A percentile compares a stretch with the other conserved stretches of the same genome.
Evolutionary conservation across 306 rosid genomes (phyloP).

Genomic region (Dryas drummondii): DNA sequence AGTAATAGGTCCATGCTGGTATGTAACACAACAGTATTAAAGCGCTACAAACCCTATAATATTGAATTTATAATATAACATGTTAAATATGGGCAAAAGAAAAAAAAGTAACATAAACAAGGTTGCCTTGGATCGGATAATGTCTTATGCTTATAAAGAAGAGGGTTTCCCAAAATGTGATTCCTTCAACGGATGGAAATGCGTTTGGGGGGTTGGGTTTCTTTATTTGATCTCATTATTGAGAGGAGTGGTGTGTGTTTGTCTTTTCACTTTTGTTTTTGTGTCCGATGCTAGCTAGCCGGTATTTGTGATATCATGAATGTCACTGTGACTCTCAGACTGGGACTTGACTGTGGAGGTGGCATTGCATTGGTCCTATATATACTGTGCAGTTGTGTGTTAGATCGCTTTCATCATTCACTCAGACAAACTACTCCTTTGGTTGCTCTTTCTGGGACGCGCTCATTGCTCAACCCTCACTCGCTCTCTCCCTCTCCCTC

Average conservation of each 20-base stretch:
- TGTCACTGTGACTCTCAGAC: conserved; percentile 37
- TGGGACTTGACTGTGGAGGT: conserved; percentile 34
- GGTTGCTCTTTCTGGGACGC: conserved; percentile 52
- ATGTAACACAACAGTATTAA: too few relatives aligned
- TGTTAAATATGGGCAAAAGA: conserved; percentile 9
- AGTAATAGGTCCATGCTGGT: too few relatives aligned
- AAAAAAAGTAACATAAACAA: conserved; percentile 14
- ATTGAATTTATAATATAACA: too few relatives aligned
- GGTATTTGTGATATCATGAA: not conserved
- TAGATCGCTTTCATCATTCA: conserved; percentile 61
- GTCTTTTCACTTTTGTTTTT: conserved; percentile 3
- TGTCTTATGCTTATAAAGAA: conserved; percentile 16
- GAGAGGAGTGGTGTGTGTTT: conserved; percentile 19
- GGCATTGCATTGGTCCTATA: conserved; percentile 3
- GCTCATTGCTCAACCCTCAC: conserved; percentile 1
- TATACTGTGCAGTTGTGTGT: conserved; percentile 23
- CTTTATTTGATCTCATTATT: not conserved
- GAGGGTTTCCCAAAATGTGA: conserved; percentile 45
- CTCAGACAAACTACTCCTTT: conserved; percentile 44
- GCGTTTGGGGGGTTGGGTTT: not conserved
- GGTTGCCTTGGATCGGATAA: conserved; percentile 17
- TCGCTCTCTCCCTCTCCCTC: conserved; percentile 5
- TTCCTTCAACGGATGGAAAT: conserved; percentile 47
- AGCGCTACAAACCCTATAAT: too few relatives aligned
- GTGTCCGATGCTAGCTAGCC: not conserved